Conservation (phyloP, 1,284 basidiomycete species). For the Schizophyllum commune region DNA sequence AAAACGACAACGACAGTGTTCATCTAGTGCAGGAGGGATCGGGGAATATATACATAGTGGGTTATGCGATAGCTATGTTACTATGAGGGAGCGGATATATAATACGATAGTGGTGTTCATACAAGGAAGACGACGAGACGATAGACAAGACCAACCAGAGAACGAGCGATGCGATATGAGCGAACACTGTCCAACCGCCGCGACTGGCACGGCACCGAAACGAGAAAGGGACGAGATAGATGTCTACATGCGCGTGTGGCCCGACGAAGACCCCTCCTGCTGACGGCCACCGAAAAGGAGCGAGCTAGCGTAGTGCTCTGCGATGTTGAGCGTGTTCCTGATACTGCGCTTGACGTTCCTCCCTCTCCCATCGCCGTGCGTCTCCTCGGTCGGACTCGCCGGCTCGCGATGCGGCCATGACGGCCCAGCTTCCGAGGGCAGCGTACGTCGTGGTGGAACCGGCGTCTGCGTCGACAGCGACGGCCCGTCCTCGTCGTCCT, state of each 20-base stretch:
- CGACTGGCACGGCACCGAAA: too few species aligned
- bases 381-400: slow-evolving; percentile 13
- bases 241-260: background rate
- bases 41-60: background rate
- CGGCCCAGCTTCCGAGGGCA: background rate
- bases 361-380: slow-evolving; percentile 25
- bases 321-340: slow-evolving; percentile 56
- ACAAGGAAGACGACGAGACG: background rate
- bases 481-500: slow-evolving; percentile 2
- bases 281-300: slow-evolving; percentile 48
- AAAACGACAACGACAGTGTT: background rate
- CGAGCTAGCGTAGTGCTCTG: slow-evolving; percentile 58
- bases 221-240: background rate
- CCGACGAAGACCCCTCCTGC: slow-evolving; percentile 9
- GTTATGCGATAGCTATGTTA: background rate
- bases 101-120: background rate
- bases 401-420: slow-evolving; percentile 28
- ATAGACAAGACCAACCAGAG: background rate
- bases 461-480: slow-evolving; percentile 7
- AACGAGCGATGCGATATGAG: too few species aligned
- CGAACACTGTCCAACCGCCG: too few species aligned
- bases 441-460: background rate
- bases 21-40: background rate
- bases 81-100: background rate
- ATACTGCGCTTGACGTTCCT: slow-evolving; percentile 56